A percentile compares a stretch with the other conserved stretches of the same genome.
phyloP scores from a whole-genome alignment of 768 basidiomycete genomes.

The Lentinula boryana region DNA sequence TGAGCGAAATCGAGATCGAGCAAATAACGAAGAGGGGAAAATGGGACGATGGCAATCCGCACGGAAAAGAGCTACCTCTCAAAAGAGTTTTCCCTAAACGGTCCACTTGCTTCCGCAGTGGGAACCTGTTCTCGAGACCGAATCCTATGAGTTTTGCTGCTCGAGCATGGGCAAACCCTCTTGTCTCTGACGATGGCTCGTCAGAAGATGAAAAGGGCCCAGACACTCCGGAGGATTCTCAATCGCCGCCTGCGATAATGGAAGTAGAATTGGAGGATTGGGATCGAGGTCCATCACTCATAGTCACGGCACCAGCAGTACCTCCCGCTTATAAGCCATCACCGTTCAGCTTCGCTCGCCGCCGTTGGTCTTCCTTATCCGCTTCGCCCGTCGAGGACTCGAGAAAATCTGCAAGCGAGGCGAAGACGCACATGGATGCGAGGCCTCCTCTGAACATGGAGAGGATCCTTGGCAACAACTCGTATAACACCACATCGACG shows the following conservation, averaged over 20 bases:
- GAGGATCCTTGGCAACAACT: background rate
- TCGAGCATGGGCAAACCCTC: conserved; percentile 47
- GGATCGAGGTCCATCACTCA: conserved; percentile 4
- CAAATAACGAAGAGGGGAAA: conserved; percentile 25
- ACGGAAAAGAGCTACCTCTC: conserved; percentile 11
- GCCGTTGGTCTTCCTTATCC: conserved; percentile 47
- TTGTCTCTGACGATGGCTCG: conserved; percentile 21
- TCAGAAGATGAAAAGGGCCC: conserved; percentile 6
- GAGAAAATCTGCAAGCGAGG: background rate
- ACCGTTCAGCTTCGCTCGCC: conserved; percentile 57
- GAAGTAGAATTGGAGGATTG: conserved; percentile 1
- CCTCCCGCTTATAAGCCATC: conserved; percentile 51
- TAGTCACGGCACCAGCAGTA: conserved; percentile 15
- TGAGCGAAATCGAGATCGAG: conserved; percentile 24
- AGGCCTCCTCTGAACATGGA: background rate
- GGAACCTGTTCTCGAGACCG: conserved; percentile 48
- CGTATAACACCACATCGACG: background rate
- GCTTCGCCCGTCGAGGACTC: conserved; percentile 25
- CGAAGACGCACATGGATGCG: background rate
- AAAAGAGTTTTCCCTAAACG: conserved; percentile 37
- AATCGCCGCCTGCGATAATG: conserved; percentile 6
- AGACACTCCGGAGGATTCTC: conserved; percentile 6
- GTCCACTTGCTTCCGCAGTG: conserved; percentile 34
- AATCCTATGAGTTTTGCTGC: conserved; percentile 57
- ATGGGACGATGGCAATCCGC: conserved; percentile 11